Base-by-base conservation (phyloP, 495 filamentous ascomycete genomes). In the Thozetella sp. region DNA sequence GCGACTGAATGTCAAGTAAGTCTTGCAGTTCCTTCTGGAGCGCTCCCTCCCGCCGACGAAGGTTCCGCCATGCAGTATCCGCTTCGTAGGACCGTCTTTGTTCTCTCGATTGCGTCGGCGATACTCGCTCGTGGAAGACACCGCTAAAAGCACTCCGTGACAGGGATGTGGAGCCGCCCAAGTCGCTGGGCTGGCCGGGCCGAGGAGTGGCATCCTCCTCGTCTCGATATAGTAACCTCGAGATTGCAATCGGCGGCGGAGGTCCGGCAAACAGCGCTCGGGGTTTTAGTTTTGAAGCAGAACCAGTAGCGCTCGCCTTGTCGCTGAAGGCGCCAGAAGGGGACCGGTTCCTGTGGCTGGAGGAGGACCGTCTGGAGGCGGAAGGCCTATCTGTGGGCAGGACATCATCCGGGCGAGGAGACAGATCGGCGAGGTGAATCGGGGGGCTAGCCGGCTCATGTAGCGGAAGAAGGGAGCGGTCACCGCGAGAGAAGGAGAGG, bases 1-100 rank as follows among this genome's bases (percentile, higher is more conserved):
- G 83, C 50, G 89, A 88, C 73, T 98, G 94, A 0, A 90, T 90
- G 75, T 98, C 93, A 25, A 98, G 83, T 3, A 97, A 74, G 24
- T 76, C 68, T 71, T 98, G 94, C 3, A 98, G 80, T 51, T 93
- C 87, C 34, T 79, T 79, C 60, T 97, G 88, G 19, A 97, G 85
- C 54, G 84, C 75, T 23, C 70, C 77, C 58, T 89, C 84, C 55
- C 80, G 82, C n/a, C 67, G 67, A 52, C 70, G 68, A 1, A 76
- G 62, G 53, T 62, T 70, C 1, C 68, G 68, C 73, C 73, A 76
- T n/a, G 65, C 30, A 2, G 72, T 55, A 57, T 76, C 69, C 11
- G 69, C 66, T 26, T 70, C 65, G 60, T 65, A 61, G n/a, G 66
- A 57, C 53, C 57, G 55, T 12, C 34, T 43, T 34, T 57, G 25